phyloP scores from a whole-genome alignment of 2,329 filamentous ascomycete species.

The Coniochaeta prunicola region DNA sequence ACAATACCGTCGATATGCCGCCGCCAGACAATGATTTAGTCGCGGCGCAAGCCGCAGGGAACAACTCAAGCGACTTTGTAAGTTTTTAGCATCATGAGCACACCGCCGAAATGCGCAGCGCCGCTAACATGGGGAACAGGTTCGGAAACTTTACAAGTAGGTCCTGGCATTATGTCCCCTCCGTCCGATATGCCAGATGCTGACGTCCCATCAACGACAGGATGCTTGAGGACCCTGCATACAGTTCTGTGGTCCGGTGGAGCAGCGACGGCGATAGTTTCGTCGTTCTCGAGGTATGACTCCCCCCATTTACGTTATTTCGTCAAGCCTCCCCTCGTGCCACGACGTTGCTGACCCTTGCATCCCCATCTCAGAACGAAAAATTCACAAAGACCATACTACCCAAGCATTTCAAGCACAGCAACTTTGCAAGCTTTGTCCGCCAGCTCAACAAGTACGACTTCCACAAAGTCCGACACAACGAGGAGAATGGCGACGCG shows the following conservation, averaged over 20 bases:
- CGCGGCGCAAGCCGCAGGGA: constrained; percentile 38
- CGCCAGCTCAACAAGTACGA: constrained; percentile 96
- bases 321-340: background rate
- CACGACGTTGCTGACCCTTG: background rate
- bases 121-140: constrained; percentile 41
- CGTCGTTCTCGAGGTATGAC: constrained; percentile 89
- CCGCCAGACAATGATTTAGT: constrained; percentile 4
- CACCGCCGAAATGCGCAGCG: background rate
- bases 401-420: constrained; percentile 98
- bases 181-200: constrained; percentile 8
- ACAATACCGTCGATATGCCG: background rate
- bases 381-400: constrained; percentile 97
- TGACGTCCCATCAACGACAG: constrained; percentile 40
- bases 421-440: constrained; percentile 96
- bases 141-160: constrained; percentile 98
- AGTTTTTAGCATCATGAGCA: constrained; percentile 32
- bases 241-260: constrained; percentile 91
- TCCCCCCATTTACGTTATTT: constrained; percentile 6
- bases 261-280: constrained; percentile 92
- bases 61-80: constrained; percentile 94
- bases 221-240: constrained; percentile 93
- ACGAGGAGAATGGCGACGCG: constrained; percentile 75
- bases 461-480: constrained; percentile 95
- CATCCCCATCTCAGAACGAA: constrained; percentile 61
- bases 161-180: constrained; percentile 7